These are phyloP conservation scores for Fusarium haematococcum DNA, from an alignment of 2,329 filamentous ascomycete species.

Conservation along the genomic window DNA sequence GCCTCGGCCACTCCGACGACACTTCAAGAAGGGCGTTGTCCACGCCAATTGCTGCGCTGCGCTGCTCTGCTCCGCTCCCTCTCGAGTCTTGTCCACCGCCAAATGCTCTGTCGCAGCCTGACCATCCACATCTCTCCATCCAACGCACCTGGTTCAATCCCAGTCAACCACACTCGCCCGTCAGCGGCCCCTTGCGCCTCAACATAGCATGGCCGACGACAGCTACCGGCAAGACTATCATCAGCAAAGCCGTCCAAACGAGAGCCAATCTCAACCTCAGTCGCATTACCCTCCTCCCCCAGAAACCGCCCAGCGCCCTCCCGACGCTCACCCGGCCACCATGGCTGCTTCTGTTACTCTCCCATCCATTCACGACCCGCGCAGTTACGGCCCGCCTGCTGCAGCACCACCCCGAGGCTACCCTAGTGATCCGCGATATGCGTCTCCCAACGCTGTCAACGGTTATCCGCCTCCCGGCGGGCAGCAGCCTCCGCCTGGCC, in stretches of 20 bases:
- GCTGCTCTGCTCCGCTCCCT: not conserved
- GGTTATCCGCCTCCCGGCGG: conserved; percentile 57
- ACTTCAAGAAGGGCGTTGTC: conserved; percentile 14
- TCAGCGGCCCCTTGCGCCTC: conserved; percentile 43
- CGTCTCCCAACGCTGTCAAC: conserved; percentile 58
- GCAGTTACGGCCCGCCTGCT: conserved; percentile 50
- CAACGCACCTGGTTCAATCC: conserved; percentile 25
- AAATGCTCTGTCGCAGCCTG: conserved; percentile 38
- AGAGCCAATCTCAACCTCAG: conserved; percentile 56
- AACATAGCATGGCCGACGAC: conserved; percentile 56
- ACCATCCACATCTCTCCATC: conserved; percentile 10
- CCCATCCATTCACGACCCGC: conserved; percentile 63
- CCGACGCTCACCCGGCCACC: conserved; percentile 45
- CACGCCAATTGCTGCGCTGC: conserved; percentile 1
- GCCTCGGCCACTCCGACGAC: conserved; percentile 30
- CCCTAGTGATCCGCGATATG: conserved; percentile 53
- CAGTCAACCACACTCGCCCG: conserved; percentile 37
- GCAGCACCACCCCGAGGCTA: conserved; percentile 50
- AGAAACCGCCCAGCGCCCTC: conserved; percentile 53
- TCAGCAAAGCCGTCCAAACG: conserved; percentile 52
- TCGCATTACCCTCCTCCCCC: conserved; percentile 54
- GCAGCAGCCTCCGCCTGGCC: conserved; percentile 39
- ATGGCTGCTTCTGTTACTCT: conserved; percentile 61
- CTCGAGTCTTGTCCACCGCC: conserved; percentile 17
- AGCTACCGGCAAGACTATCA: conserved; percentile 53